Percentiles rank a stretch among this genome's conserved stretches.
Evolutionary conservation across 73 alveolate species (phyloP).

Genomic region (Tetrahymena borealis): DNA sequence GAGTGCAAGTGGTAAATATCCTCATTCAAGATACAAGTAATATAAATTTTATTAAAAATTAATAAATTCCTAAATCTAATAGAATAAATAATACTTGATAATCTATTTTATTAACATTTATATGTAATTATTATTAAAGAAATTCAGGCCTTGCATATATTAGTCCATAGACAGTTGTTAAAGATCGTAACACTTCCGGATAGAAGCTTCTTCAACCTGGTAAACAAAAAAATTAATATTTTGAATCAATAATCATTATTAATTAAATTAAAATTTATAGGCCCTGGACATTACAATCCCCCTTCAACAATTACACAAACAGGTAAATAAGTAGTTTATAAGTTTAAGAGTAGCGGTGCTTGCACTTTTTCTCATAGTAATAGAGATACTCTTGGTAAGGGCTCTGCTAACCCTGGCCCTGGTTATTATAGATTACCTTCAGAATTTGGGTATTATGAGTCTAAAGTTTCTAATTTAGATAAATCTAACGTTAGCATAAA

Average conservation of each 20-base stretch:
- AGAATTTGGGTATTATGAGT: conserved; percentile 71
- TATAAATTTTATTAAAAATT: background rate
- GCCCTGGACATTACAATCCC: background rate
- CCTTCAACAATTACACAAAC: background rate
- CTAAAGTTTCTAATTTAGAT: conserved; percentile 10
- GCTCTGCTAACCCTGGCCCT: conserved; percentile 64
- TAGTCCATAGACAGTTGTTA: background rate
- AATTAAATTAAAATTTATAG: no score
- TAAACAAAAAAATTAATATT: no score
- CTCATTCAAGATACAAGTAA: conserved; percentile 13
- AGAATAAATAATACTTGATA: background rate
- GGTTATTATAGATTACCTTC: conserved; percentile 66
- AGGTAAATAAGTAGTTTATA: background rate
- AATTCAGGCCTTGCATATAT: background rate
- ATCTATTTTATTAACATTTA: background rate
- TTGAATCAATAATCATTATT: no score
- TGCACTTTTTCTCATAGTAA: background rate
- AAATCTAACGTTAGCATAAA: background rate
- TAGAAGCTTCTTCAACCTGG: background rate
- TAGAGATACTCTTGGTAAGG: background rate
- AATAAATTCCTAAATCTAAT: no score
- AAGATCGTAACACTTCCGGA: background rate
- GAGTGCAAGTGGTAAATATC: conserved; percentile 29
- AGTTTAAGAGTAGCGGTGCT: background rate
- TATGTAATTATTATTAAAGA: background rate